Base-by-base conservation (phyloP, 2,329 filamentous ascomycete genomes). In the Cladorrhinum sp. region DNA sequence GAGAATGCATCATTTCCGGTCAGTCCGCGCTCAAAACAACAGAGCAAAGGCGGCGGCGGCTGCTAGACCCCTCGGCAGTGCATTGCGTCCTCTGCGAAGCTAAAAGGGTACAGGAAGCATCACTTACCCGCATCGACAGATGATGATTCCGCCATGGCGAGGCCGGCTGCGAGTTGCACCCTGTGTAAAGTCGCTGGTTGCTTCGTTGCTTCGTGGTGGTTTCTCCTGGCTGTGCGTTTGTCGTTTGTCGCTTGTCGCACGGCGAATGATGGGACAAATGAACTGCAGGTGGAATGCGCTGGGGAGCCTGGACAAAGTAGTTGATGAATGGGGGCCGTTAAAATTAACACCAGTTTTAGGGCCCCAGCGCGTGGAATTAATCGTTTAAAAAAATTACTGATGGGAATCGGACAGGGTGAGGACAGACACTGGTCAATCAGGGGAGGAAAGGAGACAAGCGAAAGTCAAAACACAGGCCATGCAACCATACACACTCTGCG, bases 91-190 rank as follows among this genome's bases (percentile, higher is more conserved):
- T 50, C 16, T 50, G 23, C 49, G 29, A 16, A 5, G 23, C 16
- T 1, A 36, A 50, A 41, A 20, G 16, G 24, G 32, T n/a, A 20
- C 9, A 50, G 9, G 20, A 49, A 13, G 32, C 9, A 13, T 36
- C 32, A 55, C 64, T 16, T 58, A 71, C 70, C 65, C 24, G 66
- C 59, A 60, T 71, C 70, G 57, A 66, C 67, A 56, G 67, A 63
- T 56, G 65, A 59, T 53, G 69, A 70, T 62, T 70, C 68, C 65
- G 68, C 67, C 70, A 72, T 72, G 49, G 64, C 58, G 62, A 60
- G 61, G 41, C 41, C 41, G 41, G 41, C 41, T 45, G 41, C 57
- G 41, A 58, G 60, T 55, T 61, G 54, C 54, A 58, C 58, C 53
- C 53, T 59, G 38, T 48, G 52, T 36, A 24, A 50, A 38, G 25